A percentile compares a stretch with the other conserved stretches of the same genome.
Conservation (phyloP, 352 stramenopile genomes). For the Phytopythium chamaehyphon region DNA sequence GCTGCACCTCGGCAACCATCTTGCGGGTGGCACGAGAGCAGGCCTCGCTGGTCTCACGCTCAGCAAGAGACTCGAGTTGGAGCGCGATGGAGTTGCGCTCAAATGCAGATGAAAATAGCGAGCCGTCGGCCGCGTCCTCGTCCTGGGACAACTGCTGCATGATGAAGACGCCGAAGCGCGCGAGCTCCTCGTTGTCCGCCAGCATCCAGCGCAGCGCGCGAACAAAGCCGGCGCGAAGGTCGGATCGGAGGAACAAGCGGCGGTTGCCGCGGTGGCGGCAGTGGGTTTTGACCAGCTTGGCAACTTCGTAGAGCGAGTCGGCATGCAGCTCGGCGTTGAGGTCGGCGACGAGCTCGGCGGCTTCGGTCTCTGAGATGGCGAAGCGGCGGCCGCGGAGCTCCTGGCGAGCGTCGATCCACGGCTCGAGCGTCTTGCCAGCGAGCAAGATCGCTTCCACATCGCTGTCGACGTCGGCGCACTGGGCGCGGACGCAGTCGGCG, state of each 20-base stretch:
- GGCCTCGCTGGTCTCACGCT: slow-evolving; percentile 15
- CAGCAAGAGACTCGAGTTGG: slow-evolving; percentile 33
- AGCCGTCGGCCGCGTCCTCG: slow-evolving; percentile 14
- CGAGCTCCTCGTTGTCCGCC: slow-evolving; percentile 41
- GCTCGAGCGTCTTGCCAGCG: slow-evolving; percentile 27
- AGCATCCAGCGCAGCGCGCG: slow-evolving; percentile 67
- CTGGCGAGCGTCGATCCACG: slow-evolving; percentile 55
- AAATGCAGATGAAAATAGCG: slow-evolving; percentile 53
- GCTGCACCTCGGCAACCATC: slow-evolving; percentile 54
- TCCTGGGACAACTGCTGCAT: slow-evolving; percentile 55
- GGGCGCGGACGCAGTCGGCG: slow-evolving; percentile 40
- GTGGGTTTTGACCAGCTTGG: slow-evolving; percentile 62
- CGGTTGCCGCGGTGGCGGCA: slow-evolving; percentile 72
- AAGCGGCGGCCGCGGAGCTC: slow-evolving; percentile 44
- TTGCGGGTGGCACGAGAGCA: slow-evolving; percentile 41
- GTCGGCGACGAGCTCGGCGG: slow-evolving; percentile 42
- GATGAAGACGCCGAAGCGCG: slow-evolving; percentile 65
- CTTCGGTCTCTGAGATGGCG: slow-evolving; percentile 50
- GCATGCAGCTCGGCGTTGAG: slow-evolving; percentile 55
- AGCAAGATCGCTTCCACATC: slow-evolving; percentile 53
- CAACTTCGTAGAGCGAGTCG: slow-evolving; percentile 60
- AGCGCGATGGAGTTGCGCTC: slow-evolving; percentile 60
- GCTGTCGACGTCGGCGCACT: slow-evolving; percentile 54
- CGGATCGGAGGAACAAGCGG: slow-evolving; percentile 42
- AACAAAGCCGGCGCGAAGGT: slow-evolving; percentile 33